Evolutionary conservation across 768 basidiomycete genomes (phyloP), one percentile per base, ranked within the genome.

Genomic region (Sistotremastrum suecicum): DNA sequence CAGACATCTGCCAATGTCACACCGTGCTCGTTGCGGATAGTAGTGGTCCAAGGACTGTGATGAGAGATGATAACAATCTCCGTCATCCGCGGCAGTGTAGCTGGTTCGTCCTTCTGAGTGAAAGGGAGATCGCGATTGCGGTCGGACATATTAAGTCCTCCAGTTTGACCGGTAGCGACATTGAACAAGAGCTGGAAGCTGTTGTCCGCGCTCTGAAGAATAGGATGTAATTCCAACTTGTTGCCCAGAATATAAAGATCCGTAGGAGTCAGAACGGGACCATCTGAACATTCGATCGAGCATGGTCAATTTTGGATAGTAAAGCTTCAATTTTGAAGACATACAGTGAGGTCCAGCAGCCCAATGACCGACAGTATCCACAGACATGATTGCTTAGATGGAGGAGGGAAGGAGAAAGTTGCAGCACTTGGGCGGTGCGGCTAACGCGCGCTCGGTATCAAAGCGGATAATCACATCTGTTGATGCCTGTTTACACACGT

Each of bases 1-100:
- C 78, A 83, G n/a, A 89, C 70, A 56, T 90, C 84, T 11, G 71
- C 72, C 50, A 83, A 70, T 2, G 84, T 87, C 11, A 90, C 83
- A 0, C 86, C 86, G 0, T 64, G 61, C 10, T 78, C 74, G 55
- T 80, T 87, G 60, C 70, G 75, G 42, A 84, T 70, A 46, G 76
- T 76, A 5, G 80, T 83, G 57, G 81, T 83, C 86, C 86, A 89
- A 1, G 87, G 86, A 39, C 74, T 79, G 38, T 69, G 63, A 40
- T 69, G 28, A 80, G 47, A 31, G 5, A 48, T 45, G 12, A 48
- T 43, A 29, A 37, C 44, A 3, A 48, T 34, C 30, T 48, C 47
- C 8, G 42, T 44, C 9, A 43, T 35, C 11, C 47, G 45, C 4
- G 47, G 47, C 38, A 48, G 28, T n/a, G 47, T 44, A 1, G 47